Base-by-base conservation (phyloP, 495 filamentous ascomycete genomes). In the Penicillium verhagenii region DNA sequence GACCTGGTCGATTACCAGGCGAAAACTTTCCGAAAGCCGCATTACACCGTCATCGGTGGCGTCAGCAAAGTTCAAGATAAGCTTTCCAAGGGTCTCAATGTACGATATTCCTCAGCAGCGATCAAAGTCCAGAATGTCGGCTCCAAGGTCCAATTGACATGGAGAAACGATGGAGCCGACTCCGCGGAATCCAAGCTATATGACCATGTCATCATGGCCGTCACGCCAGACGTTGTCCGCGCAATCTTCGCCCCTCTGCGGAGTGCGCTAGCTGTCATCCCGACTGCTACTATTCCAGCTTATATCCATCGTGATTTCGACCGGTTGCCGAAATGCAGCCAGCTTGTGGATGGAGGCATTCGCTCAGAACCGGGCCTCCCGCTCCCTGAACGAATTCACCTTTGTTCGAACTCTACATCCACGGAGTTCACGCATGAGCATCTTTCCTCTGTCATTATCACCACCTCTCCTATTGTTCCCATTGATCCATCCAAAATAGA, bases 1-100 rank as follows among this genome's bases (percentile, higher is more conserved):
- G 81, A 84, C 57, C 53, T 80, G 21, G 56, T 77, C 13, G 71
- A 68, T 6, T 83, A 83, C 50, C 71, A 73, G 42, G 68, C 65
- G 14, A 53, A 55, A 1, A 77, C 78, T 1, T 70, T 77, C 49
- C 61, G 74, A 2, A 67, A 76, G 31, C 69, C 71, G 16, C 80
- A 83, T 55, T 82, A 76, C 47, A 69, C 73, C 0, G 78, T 82
- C 7, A 56, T 55, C 1, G 74, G 71, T 3, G 80, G 82, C 3
- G 76, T 84, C 0, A 57, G 68, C 1, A 49, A 65, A 20, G 76
- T 83, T 0, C 74, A 82, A 59, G 49, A 52, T 10, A 74, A 62
- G 26, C 71, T 84, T 2, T 58, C 69, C 4, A 19, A 66, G 10
- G 75, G 64, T 28, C 31, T 50, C 18, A 56, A 52, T 16, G 49